A percentile compares a stretch with the other conserved stretches of the same genome.
Evolutionary conservation across 345 rosid genomes (phyloP).

Genomic region (Xanthoceras sorbifolium): DNA sequence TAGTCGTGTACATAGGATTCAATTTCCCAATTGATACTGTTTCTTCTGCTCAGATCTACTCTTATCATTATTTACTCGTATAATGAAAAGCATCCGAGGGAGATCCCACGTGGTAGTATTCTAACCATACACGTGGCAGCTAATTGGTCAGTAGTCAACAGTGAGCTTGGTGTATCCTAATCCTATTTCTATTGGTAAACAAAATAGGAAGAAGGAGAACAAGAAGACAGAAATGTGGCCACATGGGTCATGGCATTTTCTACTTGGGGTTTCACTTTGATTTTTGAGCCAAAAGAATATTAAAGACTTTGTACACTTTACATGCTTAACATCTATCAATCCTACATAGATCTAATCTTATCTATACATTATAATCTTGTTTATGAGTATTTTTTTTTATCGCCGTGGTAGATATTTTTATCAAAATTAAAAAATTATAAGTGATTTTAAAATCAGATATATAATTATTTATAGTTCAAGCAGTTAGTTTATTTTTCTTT

Average conservation of each 20-base stretch:
- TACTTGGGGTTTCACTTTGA: conserved; percentile 8
- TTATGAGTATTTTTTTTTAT: not conserved
- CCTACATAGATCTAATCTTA: not conserved
- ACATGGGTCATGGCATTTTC: conserved; percentile 24
- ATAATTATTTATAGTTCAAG: too few relatives aligned
- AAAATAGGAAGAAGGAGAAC: conserved; percentile 6
- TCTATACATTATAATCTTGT: not conserved
- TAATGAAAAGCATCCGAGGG: conserved; percentile 19
- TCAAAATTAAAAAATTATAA: too few relatives aligned
- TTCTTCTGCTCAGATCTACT: not conserved
- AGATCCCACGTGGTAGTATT: conserved; percentile 18
- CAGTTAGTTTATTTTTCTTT: too few relatives aligned
- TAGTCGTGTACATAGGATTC: not conserved
- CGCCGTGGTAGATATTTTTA: too few relatives aligned
- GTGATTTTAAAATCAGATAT: too few relatives aligned
- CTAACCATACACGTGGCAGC: not conserved
- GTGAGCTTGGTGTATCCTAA: not conserved
- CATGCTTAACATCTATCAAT: not conserved
- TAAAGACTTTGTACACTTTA: not conserved
- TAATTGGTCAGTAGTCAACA: not conserved
- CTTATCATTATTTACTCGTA: conserved; percentile 9
- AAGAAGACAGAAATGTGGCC: conserved; percentile 32
- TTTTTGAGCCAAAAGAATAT: conserved; percentile 17
- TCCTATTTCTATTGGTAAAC: too few relatives aligned
- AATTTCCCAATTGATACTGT: not conserved